These are phyloP conservation scores for Daedaleopsis sinensis DNA, from an alignment of 768 basidiomycete species.

Conservation along the genomic window DNA sequence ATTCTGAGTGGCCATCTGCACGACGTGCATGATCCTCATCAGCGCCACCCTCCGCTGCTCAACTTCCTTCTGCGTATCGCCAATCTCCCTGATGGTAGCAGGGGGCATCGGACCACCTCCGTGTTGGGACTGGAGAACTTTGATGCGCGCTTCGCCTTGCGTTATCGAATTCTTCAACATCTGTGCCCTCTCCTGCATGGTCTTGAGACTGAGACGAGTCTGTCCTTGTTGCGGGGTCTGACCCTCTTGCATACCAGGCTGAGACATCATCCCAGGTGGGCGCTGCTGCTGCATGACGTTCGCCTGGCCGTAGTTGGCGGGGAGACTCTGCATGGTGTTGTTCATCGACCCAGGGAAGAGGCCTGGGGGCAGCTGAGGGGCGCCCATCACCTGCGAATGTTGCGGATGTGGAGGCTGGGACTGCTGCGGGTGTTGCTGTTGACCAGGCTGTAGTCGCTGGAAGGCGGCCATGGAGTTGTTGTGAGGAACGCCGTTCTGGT, in stretches of 20 bases:
- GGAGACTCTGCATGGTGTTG: constrained; percentile 1
- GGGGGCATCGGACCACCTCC: not conserved
- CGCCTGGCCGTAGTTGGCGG: constrained; percentile 5
- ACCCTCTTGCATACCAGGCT: not conserved
- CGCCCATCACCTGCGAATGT: constrained; percentile 10
- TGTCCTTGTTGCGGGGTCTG: constrained; percentile 38
- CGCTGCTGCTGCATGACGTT: constrained; percentile 4
- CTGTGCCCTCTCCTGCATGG: constrained; percentile 13
- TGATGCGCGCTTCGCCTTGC: constrained; percentile 5
- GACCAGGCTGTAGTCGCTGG: constrained; percentile 20
- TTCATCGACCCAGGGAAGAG: constrained; percentile 15
- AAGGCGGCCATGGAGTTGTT: constrained; percentile 9
- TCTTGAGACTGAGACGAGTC: constrained; percentile 5
- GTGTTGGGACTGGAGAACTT: constrained; percentile 7
- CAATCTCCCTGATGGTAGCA: constrained; percentile 11
- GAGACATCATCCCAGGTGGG: constrained; percentile 9
- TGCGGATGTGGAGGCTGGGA: constrained; percentile 18
- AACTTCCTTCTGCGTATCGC: constrained; percentile 7
- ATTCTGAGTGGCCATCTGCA: constrained; percentile 1
- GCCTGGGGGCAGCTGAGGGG: constrained; percentile 5
- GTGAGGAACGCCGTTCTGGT: constrained; percentile 13
- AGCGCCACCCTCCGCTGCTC: not conserved
- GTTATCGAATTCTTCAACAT: not conserved
- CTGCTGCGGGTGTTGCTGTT: constrained; percentile 22
- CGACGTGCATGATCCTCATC: not conserved